These are phyloP conservation scores for Rosa chinensis DNA, from an alignment of 306 rosid genomes.

Conservation along the genomic window DNA sequence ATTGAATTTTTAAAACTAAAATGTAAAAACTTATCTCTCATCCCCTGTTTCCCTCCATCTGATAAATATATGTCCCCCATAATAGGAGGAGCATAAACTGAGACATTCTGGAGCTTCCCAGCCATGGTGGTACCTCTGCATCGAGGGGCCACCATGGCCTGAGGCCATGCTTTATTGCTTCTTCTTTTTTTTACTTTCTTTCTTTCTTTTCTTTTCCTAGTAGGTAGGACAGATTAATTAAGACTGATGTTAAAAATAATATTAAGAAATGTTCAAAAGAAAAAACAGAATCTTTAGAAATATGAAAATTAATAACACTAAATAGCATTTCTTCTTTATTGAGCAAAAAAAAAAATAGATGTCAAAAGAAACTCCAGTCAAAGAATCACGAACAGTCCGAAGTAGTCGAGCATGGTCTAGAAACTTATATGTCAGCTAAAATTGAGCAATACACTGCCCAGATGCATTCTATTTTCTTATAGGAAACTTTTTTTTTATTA, in stretches of 20 bases:
- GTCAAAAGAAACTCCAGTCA: neutral
- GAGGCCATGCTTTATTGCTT: neutral
- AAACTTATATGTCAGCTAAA: neutral
- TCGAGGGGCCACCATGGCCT: neutral
- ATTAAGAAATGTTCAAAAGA: neutral
- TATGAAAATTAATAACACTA: neutral
- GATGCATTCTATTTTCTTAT: neutral
- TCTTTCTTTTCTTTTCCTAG: neutral
- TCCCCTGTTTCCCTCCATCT: neutral
- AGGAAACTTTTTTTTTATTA: neutral
- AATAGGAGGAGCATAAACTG: neutral
- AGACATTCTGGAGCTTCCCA: neutral
- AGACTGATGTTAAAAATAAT: neutral
- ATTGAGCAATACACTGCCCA: neutral
- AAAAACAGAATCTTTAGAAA: neutral
- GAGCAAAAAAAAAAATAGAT: neutral
- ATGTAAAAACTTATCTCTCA: neutral
- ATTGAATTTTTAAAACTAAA: neutral
- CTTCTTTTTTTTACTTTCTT: neutral
- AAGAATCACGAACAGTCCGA: neutral
- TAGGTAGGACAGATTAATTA: neutral
- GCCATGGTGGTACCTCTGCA: neutral
- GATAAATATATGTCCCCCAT: neutral
- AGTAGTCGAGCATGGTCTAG: neutral
- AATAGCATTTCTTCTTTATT: neutral